Percentiles rank a stretch among this genome's conserved stretches.
Conservation (phyloP, 257 asterid genomes). For the Linaria vulgaris region DNA sequence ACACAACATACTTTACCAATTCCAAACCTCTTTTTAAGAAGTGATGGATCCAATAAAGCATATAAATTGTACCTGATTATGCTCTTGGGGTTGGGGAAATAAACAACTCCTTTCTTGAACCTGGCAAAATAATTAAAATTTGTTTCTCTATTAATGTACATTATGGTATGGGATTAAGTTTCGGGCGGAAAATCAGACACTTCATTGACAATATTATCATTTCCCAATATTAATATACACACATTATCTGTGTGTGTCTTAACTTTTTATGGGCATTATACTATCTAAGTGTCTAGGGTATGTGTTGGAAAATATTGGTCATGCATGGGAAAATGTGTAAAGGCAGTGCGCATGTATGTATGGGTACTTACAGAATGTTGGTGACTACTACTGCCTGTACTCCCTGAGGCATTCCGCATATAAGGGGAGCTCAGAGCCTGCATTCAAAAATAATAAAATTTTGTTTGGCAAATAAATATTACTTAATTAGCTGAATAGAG, state of each 20-base stretch:
- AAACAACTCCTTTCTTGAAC: slow-evolving; percentile 40
- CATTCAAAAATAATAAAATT: background rate
- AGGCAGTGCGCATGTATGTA: slow-evolving; percentile 23
- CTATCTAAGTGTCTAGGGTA: background rate
- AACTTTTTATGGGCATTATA: too few species aligned
- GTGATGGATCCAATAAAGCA: slow-evolving; percentile 44
- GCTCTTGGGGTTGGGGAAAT: slow-evolving; percentile 25
- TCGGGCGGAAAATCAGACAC: background rate
- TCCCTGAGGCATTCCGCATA: slow-evolving; percentile 50
- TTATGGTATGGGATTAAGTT: background rate
- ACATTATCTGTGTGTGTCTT: too few species aligned
- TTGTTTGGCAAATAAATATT: background rate
- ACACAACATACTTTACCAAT: slow-evolving; percentile 6
- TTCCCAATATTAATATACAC: slow-evolving; percentile 26
- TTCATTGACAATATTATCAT: slow-evolving; percentile 21
- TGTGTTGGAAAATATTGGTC: slow-evolving; percentile 20
- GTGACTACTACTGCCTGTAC: slow-evolving; percentile 40
- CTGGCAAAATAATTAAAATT: slow-evolving; percentile 23
- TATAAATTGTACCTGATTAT: slow-evolving; percentile 17
- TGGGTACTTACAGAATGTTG: slow-evolving; percentile 63
- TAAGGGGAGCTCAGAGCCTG: slow-evolving; percentile 76
- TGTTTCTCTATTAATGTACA: background rate
- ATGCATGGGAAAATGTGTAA: slow-evolving; percentile 21
- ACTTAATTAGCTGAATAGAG: background rate
- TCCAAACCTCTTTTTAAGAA: slow-evolving; percentile 27